Base-by-base conservation (phyloP, 1,284 basidiomycete species). In the Phlebopus sp. region DNA sequence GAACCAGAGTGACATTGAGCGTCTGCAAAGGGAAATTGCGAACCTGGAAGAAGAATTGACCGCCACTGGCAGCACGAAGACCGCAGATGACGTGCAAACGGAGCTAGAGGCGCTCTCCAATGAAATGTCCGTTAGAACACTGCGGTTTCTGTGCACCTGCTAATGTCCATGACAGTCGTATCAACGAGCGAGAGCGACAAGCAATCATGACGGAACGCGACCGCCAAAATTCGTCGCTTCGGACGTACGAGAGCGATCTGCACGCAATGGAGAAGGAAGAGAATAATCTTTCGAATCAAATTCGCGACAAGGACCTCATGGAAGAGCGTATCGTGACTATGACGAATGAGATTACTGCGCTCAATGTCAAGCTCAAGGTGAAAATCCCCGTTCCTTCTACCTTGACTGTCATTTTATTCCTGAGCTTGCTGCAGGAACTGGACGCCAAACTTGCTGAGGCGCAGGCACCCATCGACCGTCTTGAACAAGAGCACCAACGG, bases 11-110 rank as follows among this genome's bases (percentile, higher is more conserved):
- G 91, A 95, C 50, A 71, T 84, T 13, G 77, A 81, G 30, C 79
- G 79, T 18, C 74, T 93, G 19, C 74, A 77, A 47, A 68, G 76
- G 32, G 89, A 92, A 38, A 79, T 89, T 32, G 53, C 67, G n/a
- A 69, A 73, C 37, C 71, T 92, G 32, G 90, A 96, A 66, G 72
- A 72, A 30, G 82, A 87, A 34, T 74, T 97, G 10, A 71, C 77
- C 18, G 70, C 77, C 4, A 82, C 82, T 1, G 93, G 92, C 2
- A 86, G 85, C 11, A 78, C 81, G 5, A 90, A 85, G 67, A 93
- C 92, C 0, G 79, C 82, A 1, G 90, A 92, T 41, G 92, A 94
- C 43, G 84, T 97, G 2, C 89, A 96, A 63, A 69, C 62, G 19
- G 85, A 94, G 58, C 71, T 95, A 6, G 81, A 87, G 45, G 68